Base-by-base conservation (phyloP, 805 yeast species). In the Starmerella sirachaensis region DNA sequence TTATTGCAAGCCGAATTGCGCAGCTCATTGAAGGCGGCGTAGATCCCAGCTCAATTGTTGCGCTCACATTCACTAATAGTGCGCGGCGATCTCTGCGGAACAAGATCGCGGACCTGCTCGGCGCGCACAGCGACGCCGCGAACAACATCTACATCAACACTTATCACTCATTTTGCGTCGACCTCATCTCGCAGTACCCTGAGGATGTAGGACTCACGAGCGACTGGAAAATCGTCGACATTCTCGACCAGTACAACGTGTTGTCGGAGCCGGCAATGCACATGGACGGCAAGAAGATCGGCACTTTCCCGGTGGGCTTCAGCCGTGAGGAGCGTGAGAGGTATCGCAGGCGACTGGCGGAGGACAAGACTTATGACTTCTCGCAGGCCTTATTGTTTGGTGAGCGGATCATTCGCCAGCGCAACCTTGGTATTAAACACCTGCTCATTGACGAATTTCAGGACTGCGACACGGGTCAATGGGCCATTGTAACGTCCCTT, bases 381-480 rank as follows among this genome's bases (percentile, higher is more conserved):
- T 96, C 86, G 52, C 94, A 84, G 54, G 67, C 91, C 38, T 60
- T 91, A 25, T 61, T 70, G 0, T 68, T 74, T 20, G 61, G 79
- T 19, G 61, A 64, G 3, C 4, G 27, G 10, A 40, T 47, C n/a
- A 25, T 29, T 12, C 21, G 18, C 4, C 17, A 9, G 13, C 35
- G 30, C n/a, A 41, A 38, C 3, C 18, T 37, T 10, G 59, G 63
- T 35, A 57, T 83, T 3, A 61, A 71, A 47, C 88, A 83, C 52
- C 82, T 85, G 0, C 61, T 88, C 17, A 81, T 88, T 7, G 98
- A 88, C 60, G 98, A 88, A 58, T 88, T 84, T 51, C 97, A 88
- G 60, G 98, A 91, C 52, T 83, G 41, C 29, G 25, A 41, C 25
- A 5, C n/a, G 7, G n/a, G 18, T 21, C 48, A 46, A 28, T 47